Conservation (phyloP, 495 filamentous ascomycete genomes). For the Venustampulla echinocandica region DNA sequence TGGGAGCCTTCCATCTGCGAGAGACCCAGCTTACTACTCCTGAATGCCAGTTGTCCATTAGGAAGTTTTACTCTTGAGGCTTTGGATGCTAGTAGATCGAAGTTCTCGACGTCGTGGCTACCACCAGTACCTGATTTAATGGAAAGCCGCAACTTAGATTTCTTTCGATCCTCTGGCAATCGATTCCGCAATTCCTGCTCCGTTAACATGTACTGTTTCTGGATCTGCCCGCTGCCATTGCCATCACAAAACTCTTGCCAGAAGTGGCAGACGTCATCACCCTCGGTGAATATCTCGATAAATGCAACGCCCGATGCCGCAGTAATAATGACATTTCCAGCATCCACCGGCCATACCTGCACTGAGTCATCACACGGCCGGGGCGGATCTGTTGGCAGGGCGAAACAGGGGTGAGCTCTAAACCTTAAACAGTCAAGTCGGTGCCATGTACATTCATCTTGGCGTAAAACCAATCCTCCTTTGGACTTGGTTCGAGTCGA, state of each 20-base stretch:
- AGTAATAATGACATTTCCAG: slow-evolving; percentile 69
- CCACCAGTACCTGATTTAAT: slow-evolving; percentile 70
- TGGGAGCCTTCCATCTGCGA: slow-evolving; percentile 64
- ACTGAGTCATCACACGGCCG: slow-evolving; percentile 64
- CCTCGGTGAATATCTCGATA: slow-evolving; percentile 70
- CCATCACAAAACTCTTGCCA: slow-evolving; percentile 73
- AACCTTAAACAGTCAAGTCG: slow-evolving; percentile 80
- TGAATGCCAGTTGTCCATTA: slow-evolving; percentile 65
- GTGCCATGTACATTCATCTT: slow-evolving; percentile 85
- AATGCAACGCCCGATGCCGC: slow-evolving; percentile 73
- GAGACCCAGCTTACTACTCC: slow-evolving; percentile 66
- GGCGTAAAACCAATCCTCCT: slow-evolving; percentile 60
- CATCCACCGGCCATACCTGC: slow-evolving; percentile 81
- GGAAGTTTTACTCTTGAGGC: slow-evolving; percentile 63
- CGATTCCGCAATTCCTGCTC: slow-evolving; percentile 66
- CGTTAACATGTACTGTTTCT: slow-evolving; percentile 61
- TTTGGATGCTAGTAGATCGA: slow-evolving; percentile 59
- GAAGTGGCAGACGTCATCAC: slow-evolving; percentile 62
- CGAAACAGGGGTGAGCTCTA: slow-evolving; percentile 84
- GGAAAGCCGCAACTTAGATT: slow-evolving; percentile 58
- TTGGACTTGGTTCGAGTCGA: slow-evolving; percentile 76
- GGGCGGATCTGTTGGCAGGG: slow-evolving; percentile 65
- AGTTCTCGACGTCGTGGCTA: slow-evolving; percentile 63
- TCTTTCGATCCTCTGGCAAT: slow-evolving; percentile 61
- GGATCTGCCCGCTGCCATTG: slow-evolving; percentile 45